Evolutionary conservation across 164 flowering plant genomes (phyloP).

Genomic region (Piper betle): DNA sequence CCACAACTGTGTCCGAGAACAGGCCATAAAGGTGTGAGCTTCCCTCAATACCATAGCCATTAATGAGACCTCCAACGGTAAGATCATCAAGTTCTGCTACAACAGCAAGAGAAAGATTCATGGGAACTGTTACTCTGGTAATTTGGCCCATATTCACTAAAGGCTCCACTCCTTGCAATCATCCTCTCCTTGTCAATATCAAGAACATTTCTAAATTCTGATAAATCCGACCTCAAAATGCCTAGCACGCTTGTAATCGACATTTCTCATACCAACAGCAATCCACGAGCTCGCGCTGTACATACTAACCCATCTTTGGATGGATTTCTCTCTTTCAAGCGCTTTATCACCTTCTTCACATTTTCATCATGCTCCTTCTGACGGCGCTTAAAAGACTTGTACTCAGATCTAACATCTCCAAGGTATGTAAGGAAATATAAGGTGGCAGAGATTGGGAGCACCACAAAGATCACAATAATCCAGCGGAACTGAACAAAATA

Average conservation of each 20-base stretch:
- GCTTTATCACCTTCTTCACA: constrained; percentile 77
- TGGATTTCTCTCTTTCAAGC: constrained; percentile 86
- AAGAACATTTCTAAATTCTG: constrained; percentile 72
- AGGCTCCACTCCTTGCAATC: constrained; percentile 92
- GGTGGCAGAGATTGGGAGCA: constrained; percentile 79
- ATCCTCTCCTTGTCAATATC: constrained; percentile 73
- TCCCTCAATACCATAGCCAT: constrained; percentile 99
- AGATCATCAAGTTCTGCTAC: constrained; percentile 99
- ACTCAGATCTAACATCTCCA: constrained; percentile 82
- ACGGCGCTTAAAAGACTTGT: constrained; percentile 75
- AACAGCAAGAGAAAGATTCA: constrained; percentile 93
- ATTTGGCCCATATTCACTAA: constrained; percentile 99
- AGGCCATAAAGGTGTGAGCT: constrained; percentile 94
- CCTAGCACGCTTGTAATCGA: constrained; percentile 92
- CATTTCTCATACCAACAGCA: constrained; percentile 99
- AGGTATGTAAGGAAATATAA: constrained; percentile 78
- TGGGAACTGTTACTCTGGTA: constrained; percentile 67
- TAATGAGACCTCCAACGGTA: constrained; percentile 97
- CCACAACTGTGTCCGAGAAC: constrained; percentile 94
- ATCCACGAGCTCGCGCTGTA: constrained; percentile 98
- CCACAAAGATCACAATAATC: constrained; percentile 88
- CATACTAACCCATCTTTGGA: constrained; percentile 89
- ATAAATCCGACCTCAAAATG: constrained; percentile 91
- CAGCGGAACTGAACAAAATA: constrained; percentile 79
- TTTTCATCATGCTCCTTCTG: constrained; percentile 89